Evolutionary conservation across 2,329 filamentous ascomycete genomes (phyloP), one percentile per base, ranked within the genome.

Genomic region (Immersiporthe knoxdaviesiana): DNA sequence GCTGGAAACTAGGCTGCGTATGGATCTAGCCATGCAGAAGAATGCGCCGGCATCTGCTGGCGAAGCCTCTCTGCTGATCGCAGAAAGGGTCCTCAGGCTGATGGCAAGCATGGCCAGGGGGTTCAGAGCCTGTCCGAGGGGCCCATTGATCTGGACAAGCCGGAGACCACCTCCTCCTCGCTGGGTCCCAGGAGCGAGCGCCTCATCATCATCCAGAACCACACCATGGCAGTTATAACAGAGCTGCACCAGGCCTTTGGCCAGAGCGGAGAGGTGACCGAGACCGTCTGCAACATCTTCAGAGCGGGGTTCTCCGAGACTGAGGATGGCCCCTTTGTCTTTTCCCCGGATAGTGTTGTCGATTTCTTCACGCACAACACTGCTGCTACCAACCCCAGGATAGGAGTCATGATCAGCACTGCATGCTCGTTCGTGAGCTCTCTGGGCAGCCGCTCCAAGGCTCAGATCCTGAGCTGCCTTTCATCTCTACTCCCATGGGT

Each of bases 261-360:
- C 3, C 80, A 79, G 2, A 88, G 87, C 68, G 85, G 88, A 30
- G 92, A 94, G 73, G 85, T 93, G 14, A 85, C 91, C 30, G 92
- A 94, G 74, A 84, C 88, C 4, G 88, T 90, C 44, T 96, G 92
- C 79, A 85, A 84, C 68, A 87, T 94, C 62, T 84, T 95, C 63
- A 88, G 90, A 54, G 87, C 89, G 27, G 93, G 93, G 0, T 94
- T 94, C 75, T 90, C 90, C 0, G 93, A 97, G 77, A 86, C 84
- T 0, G 86, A 89, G 35, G 87, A 91, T 3, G 92, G 92, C 0
- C 91, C 92, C 0, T 95, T 96, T 74, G 92, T 94, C 11, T 88
- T 97, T 70, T 85, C 90, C 2, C 84, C 91, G 0, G 81, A 84
- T 0, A 84, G 88, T 72, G 87, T 92, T n/a, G 87, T 89, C 14